phyloP scores from a whole-genome alignment of 805 yeast species.

The Myxozyma vanderwaltii region DNA sequence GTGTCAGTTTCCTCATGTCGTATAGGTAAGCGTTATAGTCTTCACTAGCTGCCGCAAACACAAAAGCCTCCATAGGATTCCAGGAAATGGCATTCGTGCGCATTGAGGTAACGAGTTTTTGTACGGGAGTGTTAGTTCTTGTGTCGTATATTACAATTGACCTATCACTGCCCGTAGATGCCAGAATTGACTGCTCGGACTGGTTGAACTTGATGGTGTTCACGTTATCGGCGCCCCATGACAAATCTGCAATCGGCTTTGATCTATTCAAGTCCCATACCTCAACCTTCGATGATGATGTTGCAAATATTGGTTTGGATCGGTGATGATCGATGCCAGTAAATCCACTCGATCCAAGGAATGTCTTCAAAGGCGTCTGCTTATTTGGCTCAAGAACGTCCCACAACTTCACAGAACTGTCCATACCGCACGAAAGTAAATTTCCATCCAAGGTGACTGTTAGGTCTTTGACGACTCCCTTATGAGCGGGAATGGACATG shows the following conservation, averaged over 20 bases:
- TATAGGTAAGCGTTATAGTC: slow-evolving; percentile 93
- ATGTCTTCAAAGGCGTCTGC: slow-evolving; percentile 68
- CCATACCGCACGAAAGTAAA: slow-evolving; percentile 85
- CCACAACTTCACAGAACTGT: slow-evolving; percentile 89
- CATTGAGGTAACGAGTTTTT: slow-evolving; percentile 79
- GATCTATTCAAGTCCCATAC: slow-evolving; percentile 89
- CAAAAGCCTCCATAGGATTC: slow-evolving; percentile 98
- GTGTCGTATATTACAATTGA: slow-evolving; percentile 87
- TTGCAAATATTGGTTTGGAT: slow-evolving; percentile 70
- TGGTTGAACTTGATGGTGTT: slow-evolving; percentile 81
- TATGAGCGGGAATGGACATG: slow-evolving; percentile 82
- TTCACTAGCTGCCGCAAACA: slow-evolving; percentile 88
- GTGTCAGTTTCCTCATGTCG: slow-evolving; percentile 90
- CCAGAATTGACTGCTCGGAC: slow-evolving; percentile 85
- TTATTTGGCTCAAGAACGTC: slow-evolving; percentile 52
- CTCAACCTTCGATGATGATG: slow-evolving; percentile 88
- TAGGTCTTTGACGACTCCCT: slow-evolving; percentile 85
- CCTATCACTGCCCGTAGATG: slow-evolving; percentile 88
- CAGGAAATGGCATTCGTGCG: slow-evolving; percentile 85
- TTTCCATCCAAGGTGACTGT: slow-evolving; percentile 66
- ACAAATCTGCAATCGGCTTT: slow-evolving; percentile 70
- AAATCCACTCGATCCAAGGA: slow-evolving; percentile 79
- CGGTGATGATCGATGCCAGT: slow-evolving; percentile 85
- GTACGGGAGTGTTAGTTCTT: slow-evolving; percentile 88
- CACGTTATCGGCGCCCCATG: slow-evolving; percentile 97